A percentile compares a stretch with the other conserved stretches of the same genome.
These are phyloP conservation scores for Vigna unguiculata DNA, from an alignment of 306 rosid species.

Conservation along the genomic window DNA sequence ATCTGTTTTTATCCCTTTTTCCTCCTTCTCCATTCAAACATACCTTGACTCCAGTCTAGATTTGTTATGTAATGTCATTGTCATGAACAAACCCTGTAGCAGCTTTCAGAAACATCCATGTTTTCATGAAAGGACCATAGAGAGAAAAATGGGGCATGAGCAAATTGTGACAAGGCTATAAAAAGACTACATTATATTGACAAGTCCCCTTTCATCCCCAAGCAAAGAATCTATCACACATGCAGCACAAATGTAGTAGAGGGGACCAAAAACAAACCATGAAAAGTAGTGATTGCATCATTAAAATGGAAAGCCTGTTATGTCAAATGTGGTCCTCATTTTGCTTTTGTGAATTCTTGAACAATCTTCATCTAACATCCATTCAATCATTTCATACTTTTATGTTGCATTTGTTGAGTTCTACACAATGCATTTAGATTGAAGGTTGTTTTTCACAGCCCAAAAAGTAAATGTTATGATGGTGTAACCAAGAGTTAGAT, in stretches of 20 bases:
- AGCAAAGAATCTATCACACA: conserved; percentile 37
- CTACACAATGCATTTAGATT: neutral
- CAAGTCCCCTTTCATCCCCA: conserved; percentile 28
- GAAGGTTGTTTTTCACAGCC: conserved; percentile 7
- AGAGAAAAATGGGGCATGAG: conserved; percentile 33
- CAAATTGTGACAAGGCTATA: conserved; percentile 42
- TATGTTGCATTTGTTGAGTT: conserved; percentile 20
- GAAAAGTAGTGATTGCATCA: conserved; percentile 42
- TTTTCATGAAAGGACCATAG: conserved; percentile 37
- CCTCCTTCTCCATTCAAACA: conserved; percentile 11
- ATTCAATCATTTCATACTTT: conserved; percentile 29
- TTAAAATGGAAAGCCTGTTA: conserved; percentile 36
- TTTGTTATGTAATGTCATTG: conserved; percentile 14
- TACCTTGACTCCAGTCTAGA: neutral
- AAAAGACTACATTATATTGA: conserved; percentile 37
- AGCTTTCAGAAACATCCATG: conserved; percentile 40
- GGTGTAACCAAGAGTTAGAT: too few species aligned
- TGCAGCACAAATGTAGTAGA: conserved; percentile 30
- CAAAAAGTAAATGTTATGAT: too few species aligned
- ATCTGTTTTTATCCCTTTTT: neutral
- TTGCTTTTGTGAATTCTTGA: conserved; percentile 29
- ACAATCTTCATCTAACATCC: conserved; percentile 21
- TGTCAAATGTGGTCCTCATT: conserved; percentile 40
- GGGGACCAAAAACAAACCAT: conserved; percentile 51
- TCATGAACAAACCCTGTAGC: conserved; percentile 36